These are phyloP conservation scores for Logfia minima DNA, from an alignment of 129 eudicot genomes.

Conservation along the genomic window DNA sequence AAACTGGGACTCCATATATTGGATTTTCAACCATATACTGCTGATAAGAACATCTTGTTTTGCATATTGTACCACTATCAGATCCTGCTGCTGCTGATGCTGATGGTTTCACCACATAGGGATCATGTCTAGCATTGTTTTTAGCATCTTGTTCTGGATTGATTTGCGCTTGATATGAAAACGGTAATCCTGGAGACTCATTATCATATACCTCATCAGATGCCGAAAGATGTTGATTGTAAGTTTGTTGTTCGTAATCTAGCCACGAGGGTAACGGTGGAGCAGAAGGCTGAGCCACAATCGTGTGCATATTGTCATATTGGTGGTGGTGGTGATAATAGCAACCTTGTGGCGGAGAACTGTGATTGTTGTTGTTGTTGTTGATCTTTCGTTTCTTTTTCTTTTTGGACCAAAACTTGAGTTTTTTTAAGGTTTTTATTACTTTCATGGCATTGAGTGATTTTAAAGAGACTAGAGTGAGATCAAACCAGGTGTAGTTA, in stretches of 20 bases:
- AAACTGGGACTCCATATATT: conserved; percentile 31
- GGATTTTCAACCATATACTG: conserved; percentile 46
- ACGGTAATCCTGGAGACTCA: background rate
- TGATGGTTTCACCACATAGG: background rate
- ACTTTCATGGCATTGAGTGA: conserved; percentile 48
- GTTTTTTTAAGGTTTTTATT: conserved; percentile 58
- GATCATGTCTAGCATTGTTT: background rate
- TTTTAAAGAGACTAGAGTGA: background rate
- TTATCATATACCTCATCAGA: background rate
- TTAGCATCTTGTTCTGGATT: conserved; percentile 11
- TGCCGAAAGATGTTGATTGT: conserved; percentile 25
- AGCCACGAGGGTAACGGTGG: conserved; percentile 36
- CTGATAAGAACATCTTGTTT: conserved; percentile 38
- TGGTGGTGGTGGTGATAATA: conserved; percentile 31
- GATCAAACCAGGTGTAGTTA: background rate
- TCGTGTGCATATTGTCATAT: background rate
- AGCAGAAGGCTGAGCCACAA: conserved; percentile 1
- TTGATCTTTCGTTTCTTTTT: conserved; percentile 42
- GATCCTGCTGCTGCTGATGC: background rate
- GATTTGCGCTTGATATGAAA: conserved; percentile 27
- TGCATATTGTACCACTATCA: conserved; percentile 1
- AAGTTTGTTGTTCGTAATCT: conserved; percentile 42
- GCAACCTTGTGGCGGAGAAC: conserved; percentile 26
- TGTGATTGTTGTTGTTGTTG: conserved; percentile 14
- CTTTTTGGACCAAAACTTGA: conserved; percentile 71